Evolutionary conservation across 495 filamentous ascomycete genomes (phyloP).

Genomic region (Aspergillus ellipticus): DNA sequence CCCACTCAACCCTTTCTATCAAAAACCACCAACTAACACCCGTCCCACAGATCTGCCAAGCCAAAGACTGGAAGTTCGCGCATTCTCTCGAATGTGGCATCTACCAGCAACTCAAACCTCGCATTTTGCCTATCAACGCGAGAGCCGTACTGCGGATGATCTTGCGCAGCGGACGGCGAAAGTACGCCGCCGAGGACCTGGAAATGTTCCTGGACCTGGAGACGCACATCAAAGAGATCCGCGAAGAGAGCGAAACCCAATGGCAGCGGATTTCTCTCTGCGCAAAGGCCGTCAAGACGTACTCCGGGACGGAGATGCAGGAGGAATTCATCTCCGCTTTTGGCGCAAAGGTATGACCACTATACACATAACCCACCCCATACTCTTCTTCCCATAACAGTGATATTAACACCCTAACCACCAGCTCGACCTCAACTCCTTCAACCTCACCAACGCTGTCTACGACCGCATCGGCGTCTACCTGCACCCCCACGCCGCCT

Average conservation of each 20-base stretch:
- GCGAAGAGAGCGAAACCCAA: slow-evolving; percentile 27
- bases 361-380: neutral
- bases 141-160: slow-evolving; percentile 54
- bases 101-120: slow-evolving; percentile 43
- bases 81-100: slow-evolving; percentile 61
- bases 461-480: slow-evolving; percentile 61
- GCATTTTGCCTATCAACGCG: slow-evolving; percentile 52
- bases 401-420: neutral
- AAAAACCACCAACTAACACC: slow-evolving; percentile 10
- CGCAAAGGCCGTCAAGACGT: slow-evolving; percentile 50
- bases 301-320: slow-evolving; percentile 41
- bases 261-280: slow-evolving; percentile 51
- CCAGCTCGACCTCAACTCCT: slow-evolving; percentile 53
- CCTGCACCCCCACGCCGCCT: slow-evolving; percentile 53
- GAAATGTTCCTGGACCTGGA: slow-evolving; percentile 41
- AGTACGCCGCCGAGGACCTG: slow-evolving; percentile 35
- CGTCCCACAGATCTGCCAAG: slow-evolving; percentile 56
- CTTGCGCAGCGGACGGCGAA: slow-evolving; percentile 31
- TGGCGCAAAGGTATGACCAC: slow-evolving; percentile 40
- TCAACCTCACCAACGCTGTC: slow-evolving; percentile 55
- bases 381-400: neutral
- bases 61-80: slow-evolving; percentile 53
- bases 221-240: slow-evolving; percentile 46
- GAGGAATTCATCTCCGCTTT: slow-evolving; percentile 37
- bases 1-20: neutral